Percentiles rank a stretch among this genome's conserved stretches.
These are phyloP conservation scores for Austroboletus niveus DNA, from an alignment of 1,284 basidiomycete species.

Conservation along the genomic window DNA sequence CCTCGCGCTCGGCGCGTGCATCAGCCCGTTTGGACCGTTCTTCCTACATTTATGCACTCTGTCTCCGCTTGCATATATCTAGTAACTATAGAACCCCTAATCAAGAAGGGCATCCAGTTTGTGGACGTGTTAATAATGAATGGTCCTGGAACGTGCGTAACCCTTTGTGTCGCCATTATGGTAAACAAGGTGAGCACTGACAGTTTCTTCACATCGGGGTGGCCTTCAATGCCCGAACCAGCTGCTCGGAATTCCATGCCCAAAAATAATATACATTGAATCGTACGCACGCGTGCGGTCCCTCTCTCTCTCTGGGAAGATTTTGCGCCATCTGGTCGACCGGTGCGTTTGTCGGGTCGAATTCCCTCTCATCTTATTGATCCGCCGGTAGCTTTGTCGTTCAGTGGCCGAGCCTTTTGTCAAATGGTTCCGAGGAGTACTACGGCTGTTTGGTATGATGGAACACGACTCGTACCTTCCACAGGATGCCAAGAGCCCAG, in stretches of 20 bases:
- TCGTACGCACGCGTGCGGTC: conserved; percentile 88
- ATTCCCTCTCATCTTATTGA: conserved; percentile 1
- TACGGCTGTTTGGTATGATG: conserved; percentile 65
- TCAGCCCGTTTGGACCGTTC: conserved; percentile 70
- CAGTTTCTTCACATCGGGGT: background rate
- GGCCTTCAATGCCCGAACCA: conserved; percentile 32
- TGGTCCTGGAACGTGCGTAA: conserved; percentile 93
- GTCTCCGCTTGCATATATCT: conserved; percentile 56
- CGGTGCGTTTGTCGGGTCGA: conserved; percentile 44
- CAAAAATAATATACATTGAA: conserved; percentile 87
- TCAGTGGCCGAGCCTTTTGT: conserved; percentile 74
- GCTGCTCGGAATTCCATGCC: conserved; percentile 74
- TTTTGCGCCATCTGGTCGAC: conserved; percentile 82
- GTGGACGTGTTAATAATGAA: conserved; percentile 87
- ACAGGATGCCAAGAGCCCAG: background rate
- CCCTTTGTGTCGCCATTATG: conserved; percentile 73
- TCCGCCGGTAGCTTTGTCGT: conserved; percentile 65
- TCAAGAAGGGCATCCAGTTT: conserved; percentile 40
- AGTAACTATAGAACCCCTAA: conserved; percentile 50
- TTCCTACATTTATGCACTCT: conserved; percentile 62
- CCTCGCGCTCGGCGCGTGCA: conserved; percentile 86
- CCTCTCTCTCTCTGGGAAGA: conserved; percentile 82
- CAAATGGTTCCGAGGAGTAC: conserved; percentile 45
- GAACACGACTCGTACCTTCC: background rate
- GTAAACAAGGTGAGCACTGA: conserved; percentile 66